Evolutionary conservation across 192 early-diverging fungal species (phyloP), one percentile per base, ranked within the genome.

Genomic region (Backusella mclennaniae): DNA sequence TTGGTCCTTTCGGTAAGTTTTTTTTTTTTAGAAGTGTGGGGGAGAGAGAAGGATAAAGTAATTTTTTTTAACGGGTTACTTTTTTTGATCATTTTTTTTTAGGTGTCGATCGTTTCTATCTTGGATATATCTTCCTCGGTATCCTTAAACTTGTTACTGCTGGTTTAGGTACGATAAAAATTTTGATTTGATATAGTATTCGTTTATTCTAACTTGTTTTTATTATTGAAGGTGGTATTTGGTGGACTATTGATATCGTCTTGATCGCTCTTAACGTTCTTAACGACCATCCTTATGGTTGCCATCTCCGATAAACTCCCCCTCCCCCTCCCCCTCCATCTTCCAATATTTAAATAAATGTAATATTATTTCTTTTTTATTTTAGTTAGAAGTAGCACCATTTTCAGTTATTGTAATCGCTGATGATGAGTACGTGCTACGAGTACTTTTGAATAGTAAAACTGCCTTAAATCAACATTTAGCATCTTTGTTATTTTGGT

Each of bases 31-130:
- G 26, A 59, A 67, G 17, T 63, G 39, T 38, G 0, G 15, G 19
- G 39, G 9, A 12, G 6, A 12, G 6, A 12, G 53, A 11, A 23
- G 4, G 11, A 5, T 56, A 12, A 14, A 4, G 7, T 29, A 1
- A 33, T 33, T 3, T 29, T 4, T 59, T 26, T 63, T 26, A 29
- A 29, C 53, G 1, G 7, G 19, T 17, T 1, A 69, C 36, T 5
- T 71, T 19, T 76, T 21, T n/a, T 67, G 31, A 33, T 35, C 0
- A 31, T 63, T 19, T 35, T 12, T 12, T 31, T 66, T 1, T 26
- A 77, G 83, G 85, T 59, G 42, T 87, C 31, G 86, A 87, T 74
- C 86, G 86, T 53, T 87, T 87, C 83, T 87, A 87, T 68, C 83
- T 87, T 38, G 84, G 84, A 46, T 87, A 87, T 39, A 59, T 87